Conservation (phyloP, 2,329 filamentous ascomycete species). For the Aspergillus pseudonomiae region DNA sequence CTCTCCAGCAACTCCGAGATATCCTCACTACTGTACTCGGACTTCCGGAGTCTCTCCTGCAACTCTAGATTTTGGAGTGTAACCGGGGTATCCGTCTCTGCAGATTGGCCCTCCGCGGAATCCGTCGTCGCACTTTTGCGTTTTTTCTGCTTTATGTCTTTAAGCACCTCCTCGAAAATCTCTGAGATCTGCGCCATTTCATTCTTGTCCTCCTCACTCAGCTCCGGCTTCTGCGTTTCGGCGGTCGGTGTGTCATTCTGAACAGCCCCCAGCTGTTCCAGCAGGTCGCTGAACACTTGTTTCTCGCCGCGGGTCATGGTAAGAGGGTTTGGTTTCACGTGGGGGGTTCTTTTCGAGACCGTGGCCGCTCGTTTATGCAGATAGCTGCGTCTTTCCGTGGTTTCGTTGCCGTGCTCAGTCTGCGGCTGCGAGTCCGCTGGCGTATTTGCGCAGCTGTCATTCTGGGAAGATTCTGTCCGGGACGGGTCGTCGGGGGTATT, state of each 20-base stretch:
- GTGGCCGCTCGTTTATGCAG: constrained; percentile 8
- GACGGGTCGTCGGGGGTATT: neutral
- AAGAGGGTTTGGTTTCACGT: neutral
- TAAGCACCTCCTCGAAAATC: constrained; percentile 30
- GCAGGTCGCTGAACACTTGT: constrained; percentile 17
- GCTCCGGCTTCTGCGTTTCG: neutral
- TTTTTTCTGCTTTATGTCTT: constrained; percentile 19
- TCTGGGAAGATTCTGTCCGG: neutral
- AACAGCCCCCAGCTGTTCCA: constrained; percentile 14
- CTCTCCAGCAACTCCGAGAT: constrained; percentile 15
- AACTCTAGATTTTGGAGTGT: neutral
- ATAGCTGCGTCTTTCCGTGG: constrained; percentile 23
- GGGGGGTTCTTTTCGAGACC: neutral
- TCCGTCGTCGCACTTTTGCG: neutral
- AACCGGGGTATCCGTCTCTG: neutral
- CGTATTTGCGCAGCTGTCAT: neutral
- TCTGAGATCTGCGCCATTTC: constrained; percentile 29
- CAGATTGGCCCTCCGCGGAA: neutral
- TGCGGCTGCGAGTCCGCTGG: neutral
- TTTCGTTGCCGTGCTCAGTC: constrained; percentile 2
- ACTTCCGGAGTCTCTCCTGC: neutral
- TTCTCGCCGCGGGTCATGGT: constrained; percentile 22
- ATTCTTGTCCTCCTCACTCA: constrained; percentile 18
- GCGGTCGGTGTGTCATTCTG: neutral
- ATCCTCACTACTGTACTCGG: constrained; percentile 7